Percentiles rank a stretch among this genome's conserved stretches.
Evolutionary conservation across 2,329 filamentous ascomycete genomes (phyloP).

Genomic region (Trichophyton benhamiae): DNA sequence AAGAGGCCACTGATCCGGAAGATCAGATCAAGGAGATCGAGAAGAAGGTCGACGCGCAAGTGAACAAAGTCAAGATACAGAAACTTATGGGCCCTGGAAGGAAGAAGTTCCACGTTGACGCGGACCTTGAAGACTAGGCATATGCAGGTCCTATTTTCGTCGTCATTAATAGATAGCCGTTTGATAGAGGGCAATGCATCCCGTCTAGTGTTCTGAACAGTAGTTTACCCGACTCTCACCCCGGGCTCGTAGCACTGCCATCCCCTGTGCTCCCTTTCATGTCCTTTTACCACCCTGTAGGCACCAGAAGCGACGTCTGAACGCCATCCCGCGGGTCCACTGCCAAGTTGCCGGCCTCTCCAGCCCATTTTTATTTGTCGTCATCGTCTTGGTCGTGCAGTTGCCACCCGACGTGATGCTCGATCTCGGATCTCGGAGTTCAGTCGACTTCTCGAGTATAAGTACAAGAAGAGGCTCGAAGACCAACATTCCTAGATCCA

Average conservation of each 20-base stretch:
- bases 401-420: not conserved
- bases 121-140: constrained; percentile 50
- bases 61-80: constrained; percentile 81
- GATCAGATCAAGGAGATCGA: constrained; percentile 96
- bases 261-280: not conserved
- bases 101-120: constrained; percentile 76
- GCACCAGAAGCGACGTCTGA: not conserved
- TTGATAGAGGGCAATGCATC: not conserved
- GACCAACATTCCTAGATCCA: not conserved
- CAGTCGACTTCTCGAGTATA: not conserved
- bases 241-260: not conserved
- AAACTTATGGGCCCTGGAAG: constrained; percentile 70
- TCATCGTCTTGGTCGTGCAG: not conserved
- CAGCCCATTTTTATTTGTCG: not conserved
- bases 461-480: not conserved
- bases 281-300: not conserved
- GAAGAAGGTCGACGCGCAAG: constrained; percentile 82
- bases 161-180: not conserved
- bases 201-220: not conserved
- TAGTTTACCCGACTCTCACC: not conserved
- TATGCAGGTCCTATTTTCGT: not conserved
- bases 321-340: not conserved
- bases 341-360: not conserved
- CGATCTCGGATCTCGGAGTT: not conserved
- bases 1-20: constrained; percentile 80